Conservation (phyloP, 2,329 filamentous ascomycete genomes). For the Dryadomyces quercus-mongolicae region DNA sequence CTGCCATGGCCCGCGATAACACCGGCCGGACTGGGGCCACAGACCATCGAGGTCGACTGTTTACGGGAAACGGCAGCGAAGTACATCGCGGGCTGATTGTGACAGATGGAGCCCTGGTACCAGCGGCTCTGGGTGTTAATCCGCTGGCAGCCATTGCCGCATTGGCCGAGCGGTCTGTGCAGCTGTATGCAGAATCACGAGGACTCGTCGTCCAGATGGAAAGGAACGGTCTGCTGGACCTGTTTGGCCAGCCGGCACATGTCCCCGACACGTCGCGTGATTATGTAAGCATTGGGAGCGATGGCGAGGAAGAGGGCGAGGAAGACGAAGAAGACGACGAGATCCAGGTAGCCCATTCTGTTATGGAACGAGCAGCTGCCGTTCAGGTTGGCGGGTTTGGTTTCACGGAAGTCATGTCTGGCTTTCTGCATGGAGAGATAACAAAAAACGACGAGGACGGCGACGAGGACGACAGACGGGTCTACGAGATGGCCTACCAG, state of each 20-base stretch:
- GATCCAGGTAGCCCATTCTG: slow-evolving; percentile 22
- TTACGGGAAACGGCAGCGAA: slow-evolving; percentile 36
- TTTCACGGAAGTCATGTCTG: slow-evolving; percentile 54
- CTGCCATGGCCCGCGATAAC: slow-evolving; percentile 47
- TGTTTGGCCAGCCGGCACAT: slow-evolving; percentile 39
- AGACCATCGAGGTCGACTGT: slow-evolving; percentile 49
- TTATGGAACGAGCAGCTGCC: slow-evolving; percentile 29
- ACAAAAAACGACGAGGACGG: slow-evolving; percentile 21
- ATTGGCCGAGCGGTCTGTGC: slow-evolving; percentile 51
- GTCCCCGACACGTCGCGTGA: not conserved
- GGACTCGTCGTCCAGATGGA: slow-evolving; percentile 31
- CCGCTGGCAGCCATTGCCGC: slow-evolving; percentile 59
- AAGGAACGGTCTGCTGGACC: slow-evolving; percentile 35
- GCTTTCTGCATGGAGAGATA: slow-evolving; percentile 42
- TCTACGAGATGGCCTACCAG: slow-evolving; percentile 40
- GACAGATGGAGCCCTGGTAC: slow-evolving; percentile 49
- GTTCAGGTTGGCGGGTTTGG: slow-evolving; percentile 38
- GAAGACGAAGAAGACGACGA: slow-evolving; percentile 11
- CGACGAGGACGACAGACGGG: slow-evolving; percentile 31
- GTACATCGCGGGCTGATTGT: slow-evolving; percentile 47
- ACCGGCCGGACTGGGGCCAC: slow-evolving; percentile 45
- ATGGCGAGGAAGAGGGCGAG: not conserved
- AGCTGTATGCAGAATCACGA: slow-evolving; percentile 30
- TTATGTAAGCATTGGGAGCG: too few species aligned
- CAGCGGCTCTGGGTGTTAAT: slow-evolving; percentile 51